Evolutionary conservation across 176 grass and related monocot species (phyloP), one percentile per base, ranked within the genome.

Genomic region (Themeda triandra): DNA sequence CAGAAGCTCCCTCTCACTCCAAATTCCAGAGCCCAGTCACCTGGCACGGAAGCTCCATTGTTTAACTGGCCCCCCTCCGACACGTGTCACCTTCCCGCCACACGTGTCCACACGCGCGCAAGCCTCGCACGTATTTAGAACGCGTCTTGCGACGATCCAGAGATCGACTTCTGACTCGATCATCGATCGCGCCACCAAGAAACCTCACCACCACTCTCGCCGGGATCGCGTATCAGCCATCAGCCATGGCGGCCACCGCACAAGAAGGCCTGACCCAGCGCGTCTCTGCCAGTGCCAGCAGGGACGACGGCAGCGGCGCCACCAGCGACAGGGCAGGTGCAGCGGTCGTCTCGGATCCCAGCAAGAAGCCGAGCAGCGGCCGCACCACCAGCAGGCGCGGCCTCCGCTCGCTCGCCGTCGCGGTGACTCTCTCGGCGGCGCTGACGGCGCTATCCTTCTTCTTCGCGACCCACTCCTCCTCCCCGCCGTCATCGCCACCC

Each of bases 251-350:
- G 62, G 17, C 76, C 21, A 46, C 85, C 21, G 54, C 79, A 1
- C 69, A 85, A 8, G 83, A 88, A 77, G 89, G 89, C 32, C 76
- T 98, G 4, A 93, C 88, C 54, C 91, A 87, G 8, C 85, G 95
- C 37, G 17, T 62, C 2, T 36, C 9, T 56, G n/a, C 33, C 21
- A 18, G 33, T 6, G 5, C 5, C 36, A 37, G 5, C 36, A 79
- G 31, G 60, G 73, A 68, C 46, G 69, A 24, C 23, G 75, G 31
- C 63, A 33, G 39, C 49, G 41, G 78, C 54, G 18, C 21, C 32
- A 4, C 32, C 32, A 33, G 32, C 32, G 32, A 33, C 32, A 33
- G 32, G 32, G 32, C 32, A 33, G 32, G 32, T 33, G 32, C 32
- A 2, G 3, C 23, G 6, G 48, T 42, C 77, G 3, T 6, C 3